Conservation (phyloP, 139 green algal genomes). For the Gonium pectorale region DNA sequence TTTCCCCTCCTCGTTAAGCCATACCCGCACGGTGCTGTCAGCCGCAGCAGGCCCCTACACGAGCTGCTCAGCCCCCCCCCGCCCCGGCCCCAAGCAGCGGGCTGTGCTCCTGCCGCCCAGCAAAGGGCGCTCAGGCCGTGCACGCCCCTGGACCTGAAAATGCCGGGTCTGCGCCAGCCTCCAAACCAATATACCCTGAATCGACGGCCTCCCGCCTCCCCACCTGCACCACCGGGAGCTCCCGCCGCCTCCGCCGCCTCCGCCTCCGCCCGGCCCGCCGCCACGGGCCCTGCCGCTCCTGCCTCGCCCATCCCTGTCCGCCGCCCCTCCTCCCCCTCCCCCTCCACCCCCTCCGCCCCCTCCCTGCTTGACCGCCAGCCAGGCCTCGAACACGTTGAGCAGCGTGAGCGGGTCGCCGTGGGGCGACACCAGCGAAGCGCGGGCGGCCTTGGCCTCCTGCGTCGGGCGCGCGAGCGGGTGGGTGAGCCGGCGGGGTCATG, state of each 20-base stretch:
- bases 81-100: no score
- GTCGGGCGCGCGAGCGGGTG: neutral
- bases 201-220: neutral
- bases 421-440: constrained; percentile 41
- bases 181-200: no score
- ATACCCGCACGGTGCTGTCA: no score
- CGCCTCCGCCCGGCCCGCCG: neutral
- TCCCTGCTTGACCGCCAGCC: constrained; percentile 49
- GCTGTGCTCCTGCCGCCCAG: no score
- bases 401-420: constrained; percentile 58
- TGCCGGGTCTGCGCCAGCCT: no score
- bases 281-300: neutral
- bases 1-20: no score
- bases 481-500: no score
- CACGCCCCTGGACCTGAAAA: no score
- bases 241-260: neutral
- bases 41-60: no score
- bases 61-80: no score
- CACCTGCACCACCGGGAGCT: constrained; percentile 35
- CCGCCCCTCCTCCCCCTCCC: neutral
- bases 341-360: neutral
- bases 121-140: no score
- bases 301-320: no score
- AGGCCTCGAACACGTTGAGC: constrained; percentile 57
- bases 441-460: constrained; percentile 39